Evolutionary conservation across 768 basidiomycete species (phyloP).

Genomic region (Coprinopsis marcescibilis): DNA sequence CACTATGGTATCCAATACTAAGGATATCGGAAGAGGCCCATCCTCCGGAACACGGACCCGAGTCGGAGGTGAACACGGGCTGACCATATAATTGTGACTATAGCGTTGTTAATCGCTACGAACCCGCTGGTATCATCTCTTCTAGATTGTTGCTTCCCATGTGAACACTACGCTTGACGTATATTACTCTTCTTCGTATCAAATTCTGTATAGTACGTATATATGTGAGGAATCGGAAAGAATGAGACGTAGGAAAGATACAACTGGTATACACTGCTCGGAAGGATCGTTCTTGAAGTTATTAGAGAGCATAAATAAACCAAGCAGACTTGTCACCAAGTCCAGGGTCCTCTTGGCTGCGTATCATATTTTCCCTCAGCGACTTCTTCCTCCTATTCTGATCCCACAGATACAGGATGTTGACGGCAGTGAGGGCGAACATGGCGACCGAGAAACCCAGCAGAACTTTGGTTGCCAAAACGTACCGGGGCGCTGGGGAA

Average conservation of each 20-base stretch:
- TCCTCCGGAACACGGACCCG: no score
- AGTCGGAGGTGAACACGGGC: no score
- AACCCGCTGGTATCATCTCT: no score
- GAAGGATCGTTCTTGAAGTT: not conserved
- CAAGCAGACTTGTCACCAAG: slow-evolving; percentile 50
- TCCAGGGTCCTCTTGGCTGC: slow-evolving; percentile 31
- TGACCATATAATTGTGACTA: not conserved
- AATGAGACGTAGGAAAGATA: no score
- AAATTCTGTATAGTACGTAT: no score
- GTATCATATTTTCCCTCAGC: slow-evolving; percentile 24
- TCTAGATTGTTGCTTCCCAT: no score
- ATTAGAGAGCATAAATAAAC: slow-evolving; percentile 45
- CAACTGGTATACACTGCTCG: not conserved
- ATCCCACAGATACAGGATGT: slow-evolving; percentile 32
- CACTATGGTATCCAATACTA: no score
- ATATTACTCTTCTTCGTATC: no score
- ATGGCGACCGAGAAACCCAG: slow-evolving; percentile 36
- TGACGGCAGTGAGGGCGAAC: slow-evolving; percentile 30
- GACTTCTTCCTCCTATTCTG: slow-evolving; percentile 42
- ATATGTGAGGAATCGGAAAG: not conserved
- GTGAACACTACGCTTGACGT: no score
- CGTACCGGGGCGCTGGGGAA: slow-evolving; percentile 45
- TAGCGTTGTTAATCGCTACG: not conserved
- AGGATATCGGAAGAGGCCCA: no score
- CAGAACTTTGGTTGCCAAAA: slow-evolving; percentile 38